Evolutionary conservation across 2,329 filamentous ascomycete species (phyloP).

Genomic region (Atkinsonella texensis): DNA sequence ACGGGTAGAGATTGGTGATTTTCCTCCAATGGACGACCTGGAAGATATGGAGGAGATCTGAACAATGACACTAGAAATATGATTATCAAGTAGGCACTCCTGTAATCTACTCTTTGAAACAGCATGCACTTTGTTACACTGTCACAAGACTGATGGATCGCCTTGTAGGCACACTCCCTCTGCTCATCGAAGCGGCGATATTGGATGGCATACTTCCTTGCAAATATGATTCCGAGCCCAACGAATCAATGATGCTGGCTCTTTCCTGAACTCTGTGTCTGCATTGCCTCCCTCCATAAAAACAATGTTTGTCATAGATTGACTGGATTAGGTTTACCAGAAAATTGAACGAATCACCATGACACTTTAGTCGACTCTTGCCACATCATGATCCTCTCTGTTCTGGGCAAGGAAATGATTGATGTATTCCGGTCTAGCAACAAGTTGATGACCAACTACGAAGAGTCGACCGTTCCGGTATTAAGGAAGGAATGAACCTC

Average conservation of each 20-base stretch:
- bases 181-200: neutral
- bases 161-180: neutral
- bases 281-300: no score
- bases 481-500: neutral
- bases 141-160: neutral
- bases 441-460: neutral
- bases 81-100: neutral
- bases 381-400: no score
- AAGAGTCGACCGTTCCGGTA: neutral
- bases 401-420: no score
- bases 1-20: slow-evolving; percentile 66
- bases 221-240: neutral
- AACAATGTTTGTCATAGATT: no score
- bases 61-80: neutral
- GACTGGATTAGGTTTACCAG: no score
- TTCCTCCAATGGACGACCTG: slow-evolving; percentile 55
- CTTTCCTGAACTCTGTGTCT: no score
- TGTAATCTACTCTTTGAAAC: neutral
- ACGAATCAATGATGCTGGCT: neutral
- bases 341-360: no score
- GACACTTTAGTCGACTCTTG: no score
- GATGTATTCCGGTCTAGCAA: neutral
- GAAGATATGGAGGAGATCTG: slow-evolving; percentile 69
- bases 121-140: neutral
- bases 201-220: neutral